Conservation (phyloP, 2,329 filamentous ascomycete species). For the Paramyrothecium roridum region DNA sequence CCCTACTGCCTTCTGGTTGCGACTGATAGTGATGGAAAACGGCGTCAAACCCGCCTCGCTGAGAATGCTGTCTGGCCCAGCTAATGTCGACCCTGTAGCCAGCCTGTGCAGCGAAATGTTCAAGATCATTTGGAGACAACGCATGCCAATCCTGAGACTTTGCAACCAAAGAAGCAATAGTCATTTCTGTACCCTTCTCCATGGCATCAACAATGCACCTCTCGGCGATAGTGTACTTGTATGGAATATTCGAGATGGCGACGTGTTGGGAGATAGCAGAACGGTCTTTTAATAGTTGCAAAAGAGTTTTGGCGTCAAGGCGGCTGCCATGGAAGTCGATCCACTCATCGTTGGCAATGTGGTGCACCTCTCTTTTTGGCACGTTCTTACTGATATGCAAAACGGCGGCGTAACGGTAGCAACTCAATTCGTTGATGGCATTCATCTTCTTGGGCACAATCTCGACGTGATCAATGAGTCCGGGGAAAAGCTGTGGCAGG, state of each 20-base stretch:
- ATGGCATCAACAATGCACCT: conserved; percentile 5
- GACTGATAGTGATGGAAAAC: conserved; percentile 31
- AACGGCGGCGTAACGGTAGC: conserved; percentile 19
- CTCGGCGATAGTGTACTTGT: conserved; percentile 22
- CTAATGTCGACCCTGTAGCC: conserved; percentile 42
- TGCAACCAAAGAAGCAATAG: conserved; percentile 1
- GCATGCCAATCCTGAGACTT: not conserved
- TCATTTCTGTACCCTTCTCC: not conserved
- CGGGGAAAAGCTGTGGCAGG: conserved; percentile 9
- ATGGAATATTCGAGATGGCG: conserved; percentile 12
- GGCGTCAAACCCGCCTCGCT: conserved; percentile 14
- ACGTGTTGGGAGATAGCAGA: not conserved
- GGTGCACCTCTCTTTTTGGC: not conserved
- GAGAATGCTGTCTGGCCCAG: conserved; percentile 35
- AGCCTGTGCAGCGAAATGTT: conserved; percentile 18
- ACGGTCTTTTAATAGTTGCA: not conserved
- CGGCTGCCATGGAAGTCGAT: conserved; percentile 2
- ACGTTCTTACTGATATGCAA: conserved; percentile 7
- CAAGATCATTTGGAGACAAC: conserved; percentile 10
- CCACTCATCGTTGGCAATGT: conserved; percentile 2
- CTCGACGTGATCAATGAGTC: conserved; percentile 13
- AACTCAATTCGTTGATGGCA: conserved; percentile 20
- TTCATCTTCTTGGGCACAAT: conserved; percentile 20
- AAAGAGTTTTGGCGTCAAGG: not conserved
- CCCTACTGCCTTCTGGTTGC: not conserved